Conservation (phyloP, 2,329 filamentous ascomycete genomes). For the Hirsutella rhossiliensis region DNA sequence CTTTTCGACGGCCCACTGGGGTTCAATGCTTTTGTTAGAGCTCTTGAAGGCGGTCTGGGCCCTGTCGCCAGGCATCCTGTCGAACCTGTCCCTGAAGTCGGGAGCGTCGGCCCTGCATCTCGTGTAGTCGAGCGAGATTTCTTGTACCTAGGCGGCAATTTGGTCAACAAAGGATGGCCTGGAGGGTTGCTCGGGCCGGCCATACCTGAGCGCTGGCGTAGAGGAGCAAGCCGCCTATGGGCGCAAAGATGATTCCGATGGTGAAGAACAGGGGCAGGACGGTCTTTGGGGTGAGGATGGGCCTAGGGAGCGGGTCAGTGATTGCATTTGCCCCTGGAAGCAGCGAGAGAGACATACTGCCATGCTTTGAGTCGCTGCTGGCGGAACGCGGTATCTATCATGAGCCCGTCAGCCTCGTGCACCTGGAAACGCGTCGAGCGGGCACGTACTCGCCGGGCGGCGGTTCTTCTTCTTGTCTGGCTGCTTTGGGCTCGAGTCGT, state of each 20-base stretch:
- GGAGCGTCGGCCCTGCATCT: constrained; percentile 52
- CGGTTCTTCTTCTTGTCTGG: constrained; percentile 80
- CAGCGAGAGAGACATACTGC: constrained; percentile 57
- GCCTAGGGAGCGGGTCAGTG: constrained; percentile 37
- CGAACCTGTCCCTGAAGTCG: constrained; percentile 19
- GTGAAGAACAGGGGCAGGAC: constrained; percentile 84
- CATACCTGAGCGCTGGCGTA: constrained; percentile 72
- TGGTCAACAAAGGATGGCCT: constrained; percentile 6
- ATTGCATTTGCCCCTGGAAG: too few relatives aligned
- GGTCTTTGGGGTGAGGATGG: constrained; percentile 90
- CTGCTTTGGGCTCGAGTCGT: constrained; percentile 37
- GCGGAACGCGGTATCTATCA: constrained; percentile 81
- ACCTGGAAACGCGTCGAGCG: too few relatives aligned
- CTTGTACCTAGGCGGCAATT: constrained; percentile 57
- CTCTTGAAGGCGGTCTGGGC: constrained; percentile 63
- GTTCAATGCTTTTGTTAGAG: constrained; percentile 24
- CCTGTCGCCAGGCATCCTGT: constrained; percentile 40
- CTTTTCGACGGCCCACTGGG: constrained; percentile 29
- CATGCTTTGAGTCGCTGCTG: constrained; percentile 97
- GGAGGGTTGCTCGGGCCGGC: background rate
- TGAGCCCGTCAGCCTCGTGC: constrained; percentile 8
- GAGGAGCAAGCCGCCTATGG: constrained; percentile 76
- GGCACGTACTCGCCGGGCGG: constrained; percentile 71
- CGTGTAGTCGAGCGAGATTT: constrained; percentile 85
- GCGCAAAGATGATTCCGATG: constrained; percentile 84